A percentile compares a stretch with the other conserved stretches of the same genome.
Conservation (phyloP, 2,329 filamentous ascomycete genomes). For the Bipolaris cookei region DNA sequence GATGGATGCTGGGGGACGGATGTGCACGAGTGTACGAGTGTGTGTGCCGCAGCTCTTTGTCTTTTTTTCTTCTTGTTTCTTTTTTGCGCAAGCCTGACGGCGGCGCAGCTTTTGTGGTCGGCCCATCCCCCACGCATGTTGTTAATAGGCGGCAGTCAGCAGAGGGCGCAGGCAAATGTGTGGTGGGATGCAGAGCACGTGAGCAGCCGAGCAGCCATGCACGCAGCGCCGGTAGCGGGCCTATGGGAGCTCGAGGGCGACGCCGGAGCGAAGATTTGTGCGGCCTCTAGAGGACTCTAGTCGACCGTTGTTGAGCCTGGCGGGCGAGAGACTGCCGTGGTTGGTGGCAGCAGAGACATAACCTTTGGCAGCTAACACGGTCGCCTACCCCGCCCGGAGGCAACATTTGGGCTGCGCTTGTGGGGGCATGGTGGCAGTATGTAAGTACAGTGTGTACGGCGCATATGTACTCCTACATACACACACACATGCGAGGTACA, state of each 20-base stretch:
- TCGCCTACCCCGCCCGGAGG: background rate
- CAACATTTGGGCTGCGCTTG: background rate
- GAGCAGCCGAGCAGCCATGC: constrained; percentile 1
- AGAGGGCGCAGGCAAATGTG: constrained; percentile 6
- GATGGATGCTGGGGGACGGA: background rate
- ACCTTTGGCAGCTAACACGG: background rate
- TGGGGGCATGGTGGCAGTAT: background rate
- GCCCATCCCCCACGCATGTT: constrained; percentile 15
- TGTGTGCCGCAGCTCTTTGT: background rate
- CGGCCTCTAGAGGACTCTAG: background rate
- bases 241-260: constrained; percentile 16
- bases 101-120: background rate
- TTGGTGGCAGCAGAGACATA: background rate
- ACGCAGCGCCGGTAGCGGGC: background rate
- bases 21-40: background rate
- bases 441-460: background rate
- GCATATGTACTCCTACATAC: background rate
- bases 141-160: constrained; percentile 15
- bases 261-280: no score
- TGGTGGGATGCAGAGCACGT: constrained; percentile 9
- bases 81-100: constrained; percentile 6
- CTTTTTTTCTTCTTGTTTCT: background rate
- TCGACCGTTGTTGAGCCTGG: background rate
- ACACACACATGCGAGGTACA: no score
- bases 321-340: background rate